phyloP scores from a whole-genome alignment of 2,329 filamentous ascomycete genomes.

The Emericellopsis atlantica region DNA sequence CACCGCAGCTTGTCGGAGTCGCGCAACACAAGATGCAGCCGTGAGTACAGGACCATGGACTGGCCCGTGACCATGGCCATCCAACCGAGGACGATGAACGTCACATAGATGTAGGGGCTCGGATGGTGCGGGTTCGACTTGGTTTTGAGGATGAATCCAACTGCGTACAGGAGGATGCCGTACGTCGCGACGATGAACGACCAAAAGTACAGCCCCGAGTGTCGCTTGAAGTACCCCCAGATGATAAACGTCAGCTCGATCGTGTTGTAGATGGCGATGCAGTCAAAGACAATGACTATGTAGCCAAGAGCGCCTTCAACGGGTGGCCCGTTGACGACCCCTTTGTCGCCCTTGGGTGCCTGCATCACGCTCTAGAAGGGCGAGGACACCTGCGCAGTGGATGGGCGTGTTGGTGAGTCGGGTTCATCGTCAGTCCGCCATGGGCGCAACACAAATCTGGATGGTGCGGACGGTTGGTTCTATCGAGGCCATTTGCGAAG shows the following conservation, averaged over 20 bases:
- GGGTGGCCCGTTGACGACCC: background rate
- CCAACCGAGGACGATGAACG: slow-evolving; percentile 14
- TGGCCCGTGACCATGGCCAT: slow-evolving; percentile 46
- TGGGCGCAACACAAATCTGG: too few species aligned
- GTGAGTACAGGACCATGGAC: slow-evolving; percentile 48
- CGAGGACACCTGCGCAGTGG: too few species aligned
- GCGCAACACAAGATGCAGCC: slow-evolving; percentile 45
- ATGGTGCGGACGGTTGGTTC: too few species aligned
- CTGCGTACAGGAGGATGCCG: slow-evolving; percentile 21
- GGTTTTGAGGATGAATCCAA: slow-evolving; percentile 31
- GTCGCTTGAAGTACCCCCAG: slow-evolving; percentile 19
- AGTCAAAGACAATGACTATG: slow-evolving; percentile 15
- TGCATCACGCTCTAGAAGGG: too few species aligned
- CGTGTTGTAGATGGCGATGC: slow-evolving; percentile 20
- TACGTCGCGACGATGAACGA: slow-evolving; percentile 20
- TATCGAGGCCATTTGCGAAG: too few species aligned
- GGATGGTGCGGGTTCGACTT: background rate
- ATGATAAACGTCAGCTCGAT: slow-evolving; percentile 22
- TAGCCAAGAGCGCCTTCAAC: background rate
- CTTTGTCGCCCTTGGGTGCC: too few species aligned
- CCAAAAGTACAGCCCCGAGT: slow-evolving; percentile 24
- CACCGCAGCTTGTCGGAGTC: slow-evolving; percentile 32
- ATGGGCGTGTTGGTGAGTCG: too few species aligned
- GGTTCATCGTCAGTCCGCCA: too few species aligned
- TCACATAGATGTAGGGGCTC: slow-evolving; percentile 5